phyloP scores from a whole-genome alignment of 768 basidiomycete genomes.

The Xanthoconium stramineum region DNA sequence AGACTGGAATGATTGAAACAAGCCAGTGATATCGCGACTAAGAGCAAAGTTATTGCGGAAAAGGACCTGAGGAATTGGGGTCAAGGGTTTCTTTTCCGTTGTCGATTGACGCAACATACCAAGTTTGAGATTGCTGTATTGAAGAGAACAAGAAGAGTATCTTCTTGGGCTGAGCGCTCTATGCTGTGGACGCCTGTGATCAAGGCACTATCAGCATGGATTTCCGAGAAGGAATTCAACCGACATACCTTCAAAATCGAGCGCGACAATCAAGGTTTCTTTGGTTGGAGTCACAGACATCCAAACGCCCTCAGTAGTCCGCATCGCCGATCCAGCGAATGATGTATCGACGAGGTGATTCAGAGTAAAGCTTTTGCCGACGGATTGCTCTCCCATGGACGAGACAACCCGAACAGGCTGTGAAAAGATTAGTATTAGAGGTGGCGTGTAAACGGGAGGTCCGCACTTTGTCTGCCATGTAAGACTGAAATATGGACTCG shows the following conservation, averaged over 20 bases:
- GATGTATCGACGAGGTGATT: conserved; percentile 65
- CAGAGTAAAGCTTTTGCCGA: conserved; percentile 56
- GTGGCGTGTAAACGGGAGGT: not conserved
- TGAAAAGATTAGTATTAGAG: not conserved
- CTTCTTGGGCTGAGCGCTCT: conserved; percentile 61
- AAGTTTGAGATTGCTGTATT: conserved; percentile 65
- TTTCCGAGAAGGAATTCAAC: conserved; percentile 1
- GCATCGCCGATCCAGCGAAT: conserved; percentile 63
- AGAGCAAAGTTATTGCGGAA: conserved; percentile 67
- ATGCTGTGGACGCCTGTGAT: conserved; percentile 58
- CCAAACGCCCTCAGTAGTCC: conserved; percentile 65
- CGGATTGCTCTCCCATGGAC: conserved; percentile 67
- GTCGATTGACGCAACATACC: conserved; percentile 29
- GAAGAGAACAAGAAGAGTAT: conserved; percentile 60
- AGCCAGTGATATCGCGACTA: conserved; percentile 56
- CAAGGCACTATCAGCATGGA: not conserved
- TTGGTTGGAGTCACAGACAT: conserved; percentile 62
- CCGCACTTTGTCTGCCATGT: conserved; percentile 52
- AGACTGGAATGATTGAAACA: conserved; percentile 61
- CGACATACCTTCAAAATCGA: conserved; percentile 58
- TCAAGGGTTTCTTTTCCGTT: not conserved
- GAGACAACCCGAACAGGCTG: conserved; percentile 64
- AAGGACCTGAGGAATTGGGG: conserved; percentile 41
- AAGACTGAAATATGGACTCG: conserved; percentile 60
- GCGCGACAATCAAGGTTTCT: conserved; percentile 52